These are phyloP conservation scores for Metschnikowia cubensis DNA, from an alignment of 805 yeast genomes.

Conservation along the genomic window DNA sequence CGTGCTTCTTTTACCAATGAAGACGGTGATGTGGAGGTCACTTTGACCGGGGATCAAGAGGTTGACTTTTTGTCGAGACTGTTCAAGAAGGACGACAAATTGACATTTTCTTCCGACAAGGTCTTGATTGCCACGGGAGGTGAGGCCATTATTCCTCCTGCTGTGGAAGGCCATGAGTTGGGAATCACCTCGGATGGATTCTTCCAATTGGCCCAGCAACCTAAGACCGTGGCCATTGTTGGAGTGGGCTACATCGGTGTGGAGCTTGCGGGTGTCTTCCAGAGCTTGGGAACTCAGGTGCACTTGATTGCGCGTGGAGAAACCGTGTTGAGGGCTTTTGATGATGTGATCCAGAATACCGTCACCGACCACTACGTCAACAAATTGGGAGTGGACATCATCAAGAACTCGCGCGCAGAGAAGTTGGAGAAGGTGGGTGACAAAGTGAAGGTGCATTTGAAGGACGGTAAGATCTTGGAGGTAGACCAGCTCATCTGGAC, in stretches of 20 bases:
- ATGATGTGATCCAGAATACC: conserved; percentile 70
- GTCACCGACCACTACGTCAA: conserved; percentile 77
- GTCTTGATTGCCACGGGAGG: conserved; percentile 94
- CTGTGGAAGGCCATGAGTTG: conserved; percentile 73
- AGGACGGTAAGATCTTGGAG: conserved; percentile 35
- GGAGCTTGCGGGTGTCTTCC: conserved; percentile 92
- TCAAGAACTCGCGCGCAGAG: conserved; percentile 52
- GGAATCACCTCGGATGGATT: conserved; percentile 92
- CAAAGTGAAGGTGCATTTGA: conserved; percentile 34
- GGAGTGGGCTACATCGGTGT: conserved; percentile 99
- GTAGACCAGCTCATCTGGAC: conserved; percentile 93
- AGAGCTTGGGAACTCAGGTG: conserved; percentile 81
- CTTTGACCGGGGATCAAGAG: conserved; percentile 41
- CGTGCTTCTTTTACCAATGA: conserved; percentile 68
- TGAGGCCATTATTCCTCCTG: conserved; percentile 62
- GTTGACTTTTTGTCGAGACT: conserved; percentile 30
- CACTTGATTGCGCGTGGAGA: conserved; percentile 89
- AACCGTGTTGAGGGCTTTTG: conserved; percentile 84
- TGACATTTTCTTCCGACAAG: conserved; percentile 71
- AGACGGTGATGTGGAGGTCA: conserved; percentile 75
- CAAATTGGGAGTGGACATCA: conserved; percentile 72
- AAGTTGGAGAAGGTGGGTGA: conserved; percentile 37
- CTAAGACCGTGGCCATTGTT: conserved; percentile 87
- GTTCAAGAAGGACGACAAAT: conserved; percentile 48
- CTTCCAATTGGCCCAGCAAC: conserved; percentile 75